Conservation (phyloP, 805 yeast species). For the Sungouiozyma intestinalis region DNA sequence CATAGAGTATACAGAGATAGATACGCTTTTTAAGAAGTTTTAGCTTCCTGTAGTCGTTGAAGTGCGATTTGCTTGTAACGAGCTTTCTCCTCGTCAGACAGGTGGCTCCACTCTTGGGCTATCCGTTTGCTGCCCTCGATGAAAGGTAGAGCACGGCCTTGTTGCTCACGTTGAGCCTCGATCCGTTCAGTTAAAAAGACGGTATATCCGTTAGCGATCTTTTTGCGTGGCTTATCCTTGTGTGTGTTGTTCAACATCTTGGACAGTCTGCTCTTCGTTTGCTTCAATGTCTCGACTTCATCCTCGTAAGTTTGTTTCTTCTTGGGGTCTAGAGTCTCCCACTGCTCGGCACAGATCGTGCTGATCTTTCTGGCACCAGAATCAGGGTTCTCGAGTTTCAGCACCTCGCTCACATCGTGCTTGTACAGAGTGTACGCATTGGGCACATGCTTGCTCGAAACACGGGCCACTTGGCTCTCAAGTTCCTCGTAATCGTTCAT, state of each 20-base stretch:
- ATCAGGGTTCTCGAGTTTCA: not conserved
- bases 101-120: not conserved
- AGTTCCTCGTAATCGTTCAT: not conserved
- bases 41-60: not conserved
- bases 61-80: not conserved
- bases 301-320: not conserved
- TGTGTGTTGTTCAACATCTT: not conserved
- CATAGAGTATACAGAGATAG: not conserved
- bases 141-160: too few species aligned
- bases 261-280: not conserved
- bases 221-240: not conserved
- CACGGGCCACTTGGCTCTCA: not conserved
- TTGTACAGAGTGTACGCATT: not conserved
- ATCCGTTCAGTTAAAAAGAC: not conserved
- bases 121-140: not conserved
- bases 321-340: not conserved
- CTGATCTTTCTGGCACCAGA: not conserved
- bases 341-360: not conserved
- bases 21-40: not conserved
- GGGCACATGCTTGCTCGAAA: not conserved
- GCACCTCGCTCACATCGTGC: not conserved
- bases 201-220: not conserved
- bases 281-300: not conserved
- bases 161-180: not conserved
- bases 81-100: not conserved